Evolutionary conservation across 345 rosid species (phyloP).

Genomic region (Eucalyptus regnans): DNA sequence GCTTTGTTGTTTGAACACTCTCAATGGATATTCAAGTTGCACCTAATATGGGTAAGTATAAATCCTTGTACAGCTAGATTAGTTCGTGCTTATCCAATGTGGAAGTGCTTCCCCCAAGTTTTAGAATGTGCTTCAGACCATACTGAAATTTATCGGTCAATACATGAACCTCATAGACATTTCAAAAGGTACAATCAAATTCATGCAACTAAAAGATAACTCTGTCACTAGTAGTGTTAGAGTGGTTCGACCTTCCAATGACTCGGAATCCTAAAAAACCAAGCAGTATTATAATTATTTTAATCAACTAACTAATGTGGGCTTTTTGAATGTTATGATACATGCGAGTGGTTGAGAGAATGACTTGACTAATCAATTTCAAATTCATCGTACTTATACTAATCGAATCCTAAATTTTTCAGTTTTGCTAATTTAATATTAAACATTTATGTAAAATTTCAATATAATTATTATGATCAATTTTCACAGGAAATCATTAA

Average conservation of each 20-base stretch:
- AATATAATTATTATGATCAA: accelerated
- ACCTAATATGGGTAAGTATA: background rate
- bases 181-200: background rate
- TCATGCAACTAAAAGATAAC: background rate
- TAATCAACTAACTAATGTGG: background rate
- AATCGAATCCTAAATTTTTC: accelerated
- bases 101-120: background rate
- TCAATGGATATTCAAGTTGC: background rate
- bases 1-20: background rate
- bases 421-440: accelerated
- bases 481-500: accelerated
- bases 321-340: background rate
- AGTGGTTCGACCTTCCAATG: accelerated
- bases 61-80: background rate
- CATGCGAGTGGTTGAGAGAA: background rate
- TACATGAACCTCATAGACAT: accelerated
- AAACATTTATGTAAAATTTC: accelerated
- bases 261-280: accelerated
- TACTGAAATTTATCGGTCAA: accelerated
- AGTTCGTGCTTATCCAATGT: background rate
- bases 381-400: accelerated
- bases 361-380: background rate
- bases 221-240: accelerated
- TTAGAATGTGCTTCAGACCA: background rate
- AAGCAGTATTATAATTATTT: background rate